A percentile compares a stretch with the other conserved stretches of the same genome.
Evolutionary conservation across 306 rosid genomes (phyloP).

Genomic region (Corylus americana): DNA sequence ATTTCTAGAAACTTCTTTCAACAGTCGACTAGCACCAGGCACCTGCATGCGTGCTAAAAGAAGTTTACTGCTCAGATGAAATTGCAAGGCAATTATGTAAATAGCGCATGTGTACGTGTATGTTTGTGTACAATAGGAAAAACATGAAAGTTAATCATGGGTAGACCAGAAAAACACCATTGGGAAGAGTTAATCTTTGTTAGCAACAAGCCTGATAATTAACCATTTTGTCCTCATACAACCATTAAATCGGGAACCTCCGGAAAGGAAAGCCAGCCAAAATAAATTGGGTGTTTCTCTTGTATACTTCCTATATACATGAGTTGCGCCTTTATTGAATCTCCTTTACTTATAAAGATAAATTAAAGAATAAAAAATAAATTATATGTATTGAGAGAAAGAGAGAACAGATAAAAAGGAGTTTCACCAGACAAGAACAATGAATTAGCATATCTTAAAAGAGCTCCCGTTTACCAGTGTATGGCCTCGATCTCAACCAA

Average conservation of each 20-base stretch:
- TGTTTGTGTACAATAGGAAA: neutral
- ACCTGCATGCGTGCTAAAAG: slow-evolving; percentile 68
- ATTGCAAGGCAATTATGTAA: slow-evolving; percentile 14
- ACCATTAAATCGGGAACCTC: neutral
- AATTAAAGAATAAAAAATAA: neutral
- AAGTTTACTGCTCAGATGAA: slow-evolving; percentile 54
- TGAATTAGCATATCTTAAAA: slow-evolving; percentile 14
- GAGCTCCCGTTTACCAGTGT: slow-evolving; percentile 61
- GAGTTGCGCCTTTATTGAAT: no score
- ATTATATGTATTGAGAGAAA: neutral
- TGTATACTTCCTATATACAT: no score
- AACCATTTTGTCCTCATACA: neutral
- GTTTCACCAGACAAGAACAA: slow-evolving; percentile 14
- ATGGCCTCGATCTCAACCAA: slow-evolving; percentile 65
- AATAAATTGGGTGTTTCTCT: neutral
- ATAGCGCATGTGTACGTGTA: slow-evolving; percentile 6
- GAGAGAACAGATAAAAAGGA: neutral
- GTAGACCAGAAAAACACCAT: neutral
- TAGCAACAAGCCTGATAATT: no score
- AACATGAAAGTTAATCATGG: neutral
- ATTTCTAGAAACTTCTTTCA: slow-evolving; percentile 44
- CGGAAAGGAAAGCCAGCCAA: neutral
- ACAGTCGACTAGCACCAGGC: slow-evolving; percentile 41
- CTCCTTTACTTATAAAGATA: neutral
- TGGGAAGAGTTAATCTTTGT: no score